Base-by-base conservation (phyloP, 768 basidiomycete species). In the Peribolospora kevripleyi region DNA sequence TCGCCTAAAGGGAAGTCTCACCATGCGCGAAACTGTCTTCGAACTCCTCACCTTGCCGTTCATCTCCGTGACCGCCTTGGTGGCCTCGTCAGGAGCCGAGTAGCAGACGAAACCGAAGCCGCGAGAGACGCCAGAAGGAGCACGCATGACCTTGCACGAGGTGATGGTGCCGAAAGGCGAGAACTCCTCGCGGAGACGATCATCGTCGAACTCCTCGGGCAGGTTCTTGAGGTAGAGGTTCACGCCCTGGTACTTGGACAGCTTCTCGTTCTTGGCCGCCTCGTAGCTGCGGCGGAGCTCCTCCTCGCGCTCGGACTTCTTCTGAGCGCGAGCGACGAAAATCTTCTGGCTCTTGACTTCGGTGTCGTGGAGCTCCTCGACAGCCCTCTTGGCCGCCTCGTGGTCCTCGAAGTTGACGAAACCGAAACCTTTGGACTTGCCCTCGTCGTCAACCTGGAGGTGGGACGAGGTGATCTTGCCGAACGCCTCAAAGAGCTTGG, bases 171-270 rank as follows among this genome's bases (percentile, higher is more conserved):
- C 93, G 68, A 85, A 97, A 10, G 86, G 79, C 70, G 95, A 88
- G 65, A 98, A 98, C 70, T 97, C 93, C 61, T 76, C 73, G 58
- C 88, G 84, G 64, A 98, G 81, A 70, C 88, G 88, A 57, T 98
- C 93, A 65, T 98, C 93, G 65, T 95, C 87, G 67, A 68, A 67
- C 62, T 93, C 90, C 68, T 95, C 91, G 70, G 95, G 91, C 68
- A 98, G 71, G 73, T 98, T 98, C 78, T 97, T 98, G 79, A 97
- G 81, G 74, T 97, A 98, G 55, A 98, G 75, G 73, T 98, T 98
- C 69, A 95, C 90, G 55, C 93, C 93, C 63, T 93, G 88, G 65
- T 86, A 93, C 71, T 98, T 98, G 80, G 80, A 83, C 64, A 90
- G 70, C 70, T 90, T 88, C 77, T 98, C 93, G 77, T 87, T 77